Evolutionary conservation across 192 early-diverging fungal species (phyloP).

Genomic region (Ramicandelaber brevisporus): DNA sequence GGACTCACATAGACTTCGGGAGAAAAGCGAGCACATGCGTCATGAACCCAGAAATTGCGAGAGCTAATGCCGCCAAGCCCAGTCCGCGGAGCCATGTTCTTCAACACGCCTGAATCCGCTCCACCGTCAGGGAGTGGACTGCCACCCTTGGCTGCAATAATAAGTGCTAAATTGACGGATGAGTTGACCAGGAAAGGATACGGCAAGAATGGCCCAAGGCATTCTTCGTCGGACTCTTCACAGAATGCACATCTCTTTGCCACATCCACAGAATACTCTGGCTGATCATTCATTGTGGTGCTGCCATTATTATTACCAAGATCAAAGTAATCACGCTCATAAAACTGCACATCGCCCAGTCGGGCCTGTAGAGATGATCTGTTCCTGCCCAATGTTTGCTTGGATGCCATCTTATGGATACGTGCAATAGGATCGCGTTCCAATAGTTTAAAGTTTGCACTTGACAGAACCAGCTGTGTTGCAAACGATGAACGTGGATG

Average conservation of each 20-base stretch:
- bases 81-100: constrained; percentile 13
- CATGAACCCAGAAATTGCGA: constrained; percentile 59
- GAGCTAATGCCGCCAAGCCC: constrained; percentile 22
- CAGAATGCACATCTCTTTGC: too few relatives aligned
- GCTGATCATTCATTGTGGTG: neutral
- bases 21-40: constrained; percentile 54
- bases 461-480: too few relatives aligned
- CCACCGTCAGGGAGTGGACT: constrained; percentile 2
- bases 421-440: constrained; percentile 10
- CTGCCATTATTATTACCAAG: constrained; percentile 1
- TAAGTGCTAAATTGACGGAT: too few relatives aligned
- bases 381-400: constrained; percentile 7
- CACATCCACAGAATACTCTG: neutral
- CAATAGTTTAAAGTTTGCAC: too few relatives aligned
- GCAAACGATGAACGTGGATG: constrained; percentile 68
- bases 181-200: neutral
- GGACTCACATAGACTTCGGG: constrained; percentile 56
- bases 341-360: neutral
- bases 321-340: constrained; percentile 4
- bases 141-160: neutral
- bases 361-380: constrained; percentile 3
- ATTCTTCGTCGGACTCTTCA: neutral
- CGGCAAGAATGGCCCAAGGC: constrained; percentile 1
- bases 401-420: constrained; percentile 9
- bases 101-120: constrained; percentile 30